Evolutionary conservation across 345 rosid species (phyloP), one percentile per base, ranked within the genome.

Genomic region (Rhodamnia rubescens): DNA sequence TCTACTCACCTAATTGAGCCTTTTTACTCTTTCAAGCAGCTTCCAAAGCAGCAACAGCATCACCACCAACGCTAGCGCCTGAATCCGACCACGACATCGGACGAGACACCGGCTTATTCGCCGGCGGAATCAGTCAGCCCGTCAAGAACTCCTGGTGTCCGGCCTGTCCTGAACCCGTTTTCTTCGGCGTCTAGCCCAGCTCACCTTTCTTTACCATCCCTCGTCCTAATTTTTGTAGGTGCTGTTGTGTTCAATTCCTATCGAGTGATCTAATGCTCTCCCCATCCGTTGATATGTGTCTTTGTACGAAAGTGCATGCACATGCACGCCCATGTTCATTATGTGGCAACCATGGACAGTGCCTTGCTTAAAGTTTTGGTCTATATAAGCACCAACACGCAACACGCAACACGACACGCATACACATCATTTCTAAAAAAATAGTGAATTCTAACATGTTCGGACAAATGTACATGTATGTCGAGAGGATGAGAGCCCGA

Each of bases 141-240:
- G 7, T 83, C 85, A 2, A 20, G 85, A 36, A 86, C 87, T 53
- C 83, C 89, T 51, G 84, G 90, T 50, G 84, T 89, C 83, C 90
- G 92, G 53, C 92, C 93, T 4, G 89, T 88, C 51, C 42, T 91
- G 27, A 88, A 83, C 81, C 90, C 93, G 27, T 40, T 54, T 1
- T 59, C 85, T 5, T 87, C 90, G 5, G 59, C 87, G 24, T 86
- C 92, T 8, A 61, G 57, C 24, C 82, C 85, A 12, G 86, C 91
- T 32, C 53, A 14, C 53, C 57, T 64, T 86, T 6, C 85, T 47
- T 83, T 88, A 40, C 82, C 74, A 29, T 57, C 13, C 74, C 78
- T 88, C 27, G 86, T 82, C 22, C 24, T 82, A 22, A 55, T 82
- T 57, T 13, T 16, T 54, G 26, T 81, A 8, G 54, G 54, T 16